These are phyloP conservation scores for Podila clonocystis DNA, from an alignment of 192 early-diverging fungal genomes.

Conservation along the genomic window DNA sequence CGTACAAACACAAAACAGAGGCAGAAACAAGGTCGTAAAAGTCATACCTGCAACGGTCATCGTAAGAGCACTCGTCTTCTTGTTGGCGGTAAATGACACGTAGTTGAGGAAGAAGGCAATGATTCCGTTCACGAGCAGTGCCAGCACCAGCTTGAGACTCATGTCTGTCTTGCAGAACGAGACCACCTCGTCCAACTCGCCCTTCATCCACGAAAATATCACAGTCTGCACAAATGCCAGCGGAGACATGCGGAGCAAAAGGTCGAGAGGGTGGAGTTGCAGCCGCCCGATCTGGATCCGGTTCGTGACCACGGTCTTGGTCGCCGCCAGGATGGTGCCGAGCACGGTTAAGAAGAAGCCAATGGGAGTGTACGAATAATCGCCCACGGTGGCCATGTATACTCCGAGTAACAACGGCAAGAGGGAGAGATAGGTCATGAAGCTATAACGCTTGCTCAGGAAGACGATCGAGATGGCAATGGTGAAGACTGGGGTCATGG, in stretches of 20 bases:
- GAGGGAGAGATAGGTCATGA: slow-evolving; percentile 70
- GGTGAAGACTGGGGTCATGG: slow-evolving; percentile 85
- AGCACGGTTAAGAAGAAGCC: slow-evolving; percentile 84
- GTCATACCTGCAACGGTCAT: slow-evolving; percentile 75
- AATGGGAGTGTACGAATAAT: slow-evolving; percentile 76
- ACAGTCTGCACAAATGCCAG: slow-evolving; percentile 81
- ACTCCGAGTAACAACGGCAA: slow-evolving; percentile 79
- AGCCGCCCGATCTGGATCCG: slow-evolving; percentile 80
- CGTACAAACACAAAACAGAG: not conserved
- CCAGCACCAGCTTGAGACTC: slow-evolving; percentile 55
- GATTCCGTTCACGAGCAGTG: slow-evolving; percentile 77
- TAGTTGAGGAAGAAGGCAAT: slow-evolving; percentile 90
- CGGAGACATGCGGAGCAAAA: slow-evolving; percentile 82
- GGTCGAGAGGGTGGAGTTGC: slow-evolving; percentile 82
- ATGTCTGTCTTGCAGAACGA: slow-evolving; percentile 56
- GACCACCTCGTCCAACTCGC: slow-evolving; percentile 65
- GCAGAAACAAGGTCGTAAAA: not conserved
- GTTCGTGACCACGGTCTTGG: slow-evolving; percentile 90
- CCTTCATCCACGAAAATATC: slow-evolving; percentile 67
- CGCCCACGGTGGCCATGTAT: slow-evolving; percentile 83
- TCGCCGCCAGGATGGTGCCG: slow-evolving; percentile 79
- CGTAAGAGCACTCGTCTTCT: slow-evolving; percentile 84
- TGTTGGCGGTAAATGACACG: slow-evolving; percentile 89
- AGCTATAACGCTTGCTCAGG: slow-evolving; percentile 62
- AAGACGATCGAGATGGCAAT: slow-evolving; percentile 72